These are phyloP conservation scores for Yarrowia porcina DNA, from an alignment of 805 yeast genomes.

Conservation along the genomic window DNA sequence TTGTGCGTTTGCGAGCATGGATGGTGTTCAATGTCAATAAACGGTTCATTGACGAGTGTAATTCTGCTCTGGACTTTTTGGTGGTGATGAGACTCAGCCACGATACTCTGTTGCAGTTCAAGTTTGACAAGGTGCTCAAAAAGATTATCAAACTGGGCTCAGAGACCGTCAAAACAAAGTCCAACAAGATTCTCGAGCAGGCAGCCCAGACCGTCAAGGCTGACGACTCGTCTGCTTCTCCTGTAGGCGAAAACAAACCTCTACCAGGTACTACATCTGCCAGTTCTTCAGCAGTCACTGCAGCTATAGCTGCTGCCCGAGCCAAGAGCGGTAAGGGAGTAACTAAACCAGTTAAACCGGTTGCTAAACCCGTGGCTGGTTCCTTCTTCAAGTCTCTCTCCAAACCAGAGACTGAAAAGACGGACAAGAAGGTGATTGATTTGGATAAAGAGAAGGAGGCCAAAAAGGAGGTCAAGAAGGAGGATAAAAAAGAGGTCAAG, in stretches of 20 bases:
- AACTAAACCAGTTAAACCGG: neutral
- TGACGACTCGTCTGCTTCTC: neutral
- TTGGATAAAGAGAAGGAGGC: no score
- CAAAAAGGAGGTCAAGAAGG: neutral
- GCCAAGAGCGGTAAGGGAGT: neutral
- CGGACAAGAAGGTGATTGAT: neutral
- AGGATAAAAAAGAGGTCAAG: neutral
- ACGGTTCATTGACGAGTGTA: conserved; percentile 18
- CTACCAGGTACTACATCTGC: neutral
- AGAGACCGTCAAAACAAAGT: neutral
- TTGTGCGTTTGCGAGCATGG: conserved; percentile 15
- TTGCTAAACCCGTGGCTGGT: neutral
- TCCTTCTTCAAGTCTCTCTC: conserved; percentile 9
- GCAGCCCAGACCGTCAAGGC: neutral
- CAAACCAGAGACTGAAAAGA: neutral
- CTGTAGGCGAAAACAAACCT: neutral
- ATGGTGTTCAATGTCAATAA: conserved; percentile 25
- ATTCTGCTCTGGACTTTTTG: conserved; percentile 4
- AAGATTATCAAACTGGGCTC: conserved; percentile 9
- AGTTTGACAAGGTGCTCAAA: conserved; percentile 24
- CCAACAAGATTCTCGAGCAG: neutral
- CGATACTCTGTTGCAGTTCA: conserved; percentile 11
- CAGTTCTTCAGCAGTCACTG: neutral
- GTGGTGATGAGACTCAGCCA: neutral
- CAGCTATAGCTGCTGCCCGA: neutral